Evolutionary conservation across 1,284 basidiomycete genomes (phyloP).

Genomic region (Tilletia horrida): DNA sequence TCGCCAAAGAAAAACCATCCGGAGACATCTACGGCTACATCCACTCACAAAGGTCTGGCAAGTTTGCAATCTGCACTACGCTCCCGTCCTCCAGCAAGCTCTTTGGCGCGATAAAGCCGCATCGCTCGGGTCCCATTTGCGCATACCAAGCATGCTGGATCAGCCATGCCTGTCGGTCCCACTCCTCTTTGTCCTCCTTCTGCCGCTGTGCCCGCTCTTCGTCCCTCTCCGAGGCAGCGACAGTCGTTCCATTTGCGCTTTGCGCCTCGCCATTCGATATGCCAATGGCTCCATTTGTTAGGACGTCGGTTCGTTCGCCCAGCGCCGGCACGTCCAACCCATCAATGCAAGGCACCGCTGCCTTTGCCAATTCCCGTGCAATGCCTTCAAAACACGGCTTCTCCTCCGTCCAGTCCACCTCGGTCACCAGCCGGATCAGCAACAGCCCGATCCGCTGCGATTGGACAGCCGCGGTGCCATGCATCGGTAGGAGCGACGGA

Average conservation of each 20-base stretch:
- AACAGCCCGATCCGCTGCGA: constrained; percentile 32
- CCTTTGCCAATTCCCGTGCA: constrained; percentile 70
- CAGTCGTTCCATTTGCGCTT: background rate
- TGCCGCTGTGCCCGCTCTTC: no score
- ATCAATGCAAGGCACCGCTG: constrained; percentile 67
- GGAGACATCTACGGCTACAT: background rate
- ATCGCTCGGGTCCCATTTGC: constrained; percentile 28
- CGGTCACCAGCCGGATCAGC: constrained; percentile 47
- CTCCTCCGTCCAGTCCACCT: constrained; percentile 87
- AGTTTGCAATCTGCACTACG: constrained; percentile 43
- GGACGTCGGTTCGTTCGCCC: no score
- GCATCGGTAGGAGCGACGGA: constrained; percentile 77
- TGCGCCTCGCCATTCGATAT: background rate
- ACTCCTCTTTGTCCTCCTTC: constrained; percentile 19
- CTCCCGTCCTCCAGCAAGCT: constrained; percentile 14
- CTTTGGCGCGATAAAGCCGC: constrained; percentile 24
- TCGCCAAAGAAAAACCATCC: no score
- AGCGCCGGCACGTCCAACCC: constrained; percentile 79
- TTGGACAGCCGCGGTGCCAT: constrained; percentile 77
- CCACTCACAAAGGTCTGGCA: constrained; percentile 41
- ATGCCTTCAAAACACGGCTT: constrained; percentile 79
- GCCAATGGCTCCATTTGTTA: constrained; percentile 28
- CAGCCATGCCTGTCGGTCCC: constrained; percentile 25
- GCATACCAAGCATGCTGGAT: constrained; percentile 46
- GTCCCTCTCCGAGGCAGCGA: no score